Evolutionary conservation across 73 alveolate genomes (phyloP).

Genomic region (Chromera velia): DNA sequence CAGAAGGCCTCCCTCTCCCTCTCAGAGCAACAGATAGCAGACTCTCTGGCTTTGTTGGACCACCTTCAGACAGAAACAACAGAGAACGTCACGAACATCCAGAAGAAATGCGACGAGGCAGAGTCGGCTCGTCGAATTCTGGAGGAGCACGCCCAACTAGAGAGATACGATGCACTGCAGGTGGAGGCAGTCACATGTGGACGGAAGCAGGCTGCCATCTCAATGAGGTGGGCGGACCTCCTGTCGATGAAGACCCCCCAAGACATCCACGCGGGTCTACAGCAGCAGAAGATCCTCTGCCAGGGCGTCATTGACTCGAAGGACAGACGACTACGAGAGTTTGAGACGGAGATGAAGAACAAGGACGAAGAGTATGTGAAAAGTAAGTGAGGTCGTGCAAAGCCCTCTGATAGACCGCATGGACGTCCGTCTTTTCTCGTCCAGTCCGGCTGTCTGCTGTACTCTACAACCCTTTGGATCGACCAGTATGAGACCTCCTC

Average conservation of each 20-base stretch:
- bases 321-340: constrained; percentile 55
- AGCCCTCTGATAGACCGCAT: no score
- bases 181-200: background rate
- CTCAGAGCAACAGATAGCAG: background rate
- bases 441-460: no score
- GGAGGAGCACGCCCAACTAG: background rate
- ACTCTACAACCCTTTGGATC: no score
- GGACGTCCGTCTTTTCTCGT: no score
- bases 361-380: constrained; percentile 72
- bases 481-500: no score
- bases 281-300: background rate
- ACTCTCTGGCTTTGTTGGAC: background rate
- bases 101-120: background rate
- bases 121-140: background rate
- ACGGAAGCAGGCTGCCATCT: background rate
- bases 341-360: constrained; percentile 56
- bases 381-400: background rate
- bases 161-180: background rate
- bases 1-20: background rate
- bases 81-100: background rate
- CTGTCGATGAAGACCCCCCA: background rate
- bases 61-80: background rate
- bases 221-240: background rate
- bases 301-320: constrained; percentile 46
- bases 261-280: background rate